Evolutionary conservation across 2,329 filamentous ascomycete species (phyloP), one percentile per base, ranked within the genome.

Genomic region (Taxawa tesnikishii): DNA sequence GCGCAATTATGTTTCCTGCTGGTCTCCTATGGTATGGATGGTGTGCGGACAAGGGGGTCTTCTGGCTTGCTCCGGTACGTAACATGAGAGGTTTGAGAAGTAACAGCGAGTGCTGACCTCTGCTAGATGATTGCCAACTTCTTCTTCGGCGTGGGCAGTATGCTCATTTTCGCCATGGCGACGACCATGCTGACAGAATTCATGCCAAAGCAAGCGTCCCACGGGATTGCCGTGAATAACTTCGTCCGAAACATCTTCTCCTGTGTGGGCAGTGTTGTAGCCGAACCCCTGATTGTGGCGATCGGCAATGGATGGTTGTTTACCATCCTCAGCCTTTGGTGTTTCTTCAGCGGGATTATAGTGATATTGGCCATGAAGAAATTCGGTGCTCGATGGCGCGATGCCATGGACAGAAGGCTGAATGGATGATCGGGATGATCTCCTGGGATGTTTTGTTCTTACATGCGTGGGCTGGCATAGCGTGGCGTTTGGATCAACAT

Each of bases 141-240:
- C 45, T 53, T 55, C 50, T 90, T 88, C 46, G 83, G 83, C 11
- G 44, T 81, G 4, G 77, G 78, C 3, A 78, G 70, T 19, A 90
- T 90, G 83, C 64, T 90, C 4, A 75, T 85, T 17, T 85, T 82
- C 56, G 69, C 73, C 31, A 68, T 74, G 43, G 66, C 72, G 0
- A 85, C 80, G 13, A 88, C 83, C 0, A 85, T 88, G 79, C 62
- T 88, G 43, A 88, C 83, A 0, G 83, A 90, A 50, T 84, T 88
- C 49, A 77, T 88, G 65, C 80, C 80, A 10, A 67, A 72, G 28
- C 67, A 69, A 40, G 78, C 76, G 32, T 80, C 75, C 3, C 71
- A 71, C 7, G 81, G 81, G 1, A 79, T 88, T 3, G 83, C 83
- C 0, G 63, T 87, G 26, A 87, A 88, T 54, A 88, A 87, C 50